These are phyloP conservation scores for Pontederia paniculata DNA, from an alignment of 176 grass and related monocot genomes.

Conservation along the genomic window DNA sequence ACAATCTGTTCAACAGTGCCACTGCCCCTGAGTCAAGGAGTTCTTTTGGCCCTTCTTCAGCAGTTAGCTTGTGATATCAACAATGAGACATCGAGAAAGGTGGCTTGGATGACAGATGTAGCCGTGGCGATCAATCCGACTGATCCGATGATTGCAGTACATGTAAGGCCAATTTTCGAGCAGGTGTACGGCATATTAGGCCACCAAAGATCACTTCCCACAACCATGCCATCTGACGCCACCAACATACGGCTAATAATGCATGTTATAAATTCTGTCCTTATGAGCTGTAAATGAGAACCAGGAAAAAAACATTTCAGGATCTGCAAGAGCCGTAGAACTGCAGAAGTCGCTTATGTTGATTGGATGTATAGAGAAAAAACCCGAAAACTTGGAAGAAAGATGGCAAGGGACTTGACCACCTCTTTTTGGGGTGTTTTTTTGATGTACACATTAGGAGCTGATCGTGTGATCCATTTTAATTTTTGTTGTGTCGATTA, in stretches of 20 bases:
- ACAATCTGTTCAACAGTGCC: constrained; percentile 45
- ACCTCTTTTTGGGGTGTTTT: no score
- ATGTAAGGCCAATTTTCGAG: constrained; percentile 80
- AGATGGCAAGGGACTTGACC: no score
- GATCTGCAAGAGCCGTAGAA: background rate
- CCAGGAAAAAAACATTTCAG: background rate
- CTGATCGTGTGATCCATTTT: no score
- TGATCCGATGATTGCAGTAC: constrained; percentile 47
- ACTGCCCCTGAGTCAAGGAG: constrained; percentile 68
- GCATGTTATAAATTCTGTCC: constrained; percentile 77
- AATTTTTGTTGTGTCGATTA: no score
- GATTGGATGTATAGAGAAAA: no score
- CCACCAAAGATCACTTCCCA: constrained; percentile 41
- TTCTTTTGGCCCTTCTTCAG: constrained; percentile 84
- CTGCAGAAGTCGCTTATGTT: no score
- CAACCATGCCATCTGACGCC: constrained; percentile 27
- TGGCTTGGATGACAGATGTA: constrained; percentile 72
- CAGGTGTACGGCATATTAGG: constrained; percentile 52
- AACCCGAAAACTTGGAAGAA: no score
- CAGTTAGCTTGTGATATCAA: constrained; percentile 73
- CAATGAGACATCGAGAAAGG: constrained; percentile 55
- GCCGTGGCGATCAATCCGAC: constrained; percentile 55
- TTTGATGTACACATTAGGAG: no score
- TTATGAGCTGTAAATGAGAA: constrained; percentile 67
- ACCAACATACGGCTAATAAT: constrained; percentile 49